Evolutionary conservation across 2,329 filamentous ascomycete genomes (phyloP), one percentile per base, ranked within the genome.

Genomic region (Diaporthe sp.): DNA sequence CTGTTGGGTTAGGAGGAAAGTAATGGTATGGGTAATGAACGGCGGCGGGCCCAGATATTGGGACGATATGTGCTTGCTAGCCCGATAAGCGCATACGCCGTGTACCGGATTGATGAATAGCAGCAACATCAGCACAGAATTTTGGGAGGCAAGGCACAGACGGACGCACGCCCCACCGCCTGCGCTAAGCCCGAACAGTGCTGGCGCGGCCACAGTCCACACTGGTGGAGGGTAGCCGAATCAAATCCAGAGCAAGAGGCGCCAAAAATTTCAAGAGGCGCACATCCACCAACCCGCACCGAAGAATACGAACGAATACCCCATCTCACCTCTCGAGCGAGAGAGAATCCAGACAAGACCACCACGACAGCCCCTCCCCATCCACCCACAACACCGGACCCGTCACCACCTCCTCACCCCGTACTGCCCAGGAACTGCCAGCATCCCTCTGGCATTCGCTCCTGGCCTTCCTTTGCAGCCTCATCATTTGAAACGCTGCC

Each of bases 221-320:
- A 42, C 9, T 70, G 47, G 34, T 70, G 49, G 65, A 55, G 65
- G 49, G 49, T 13, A 28, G 65, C 49, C 65, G 65, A 70, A 70
- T 70, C 65, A 70, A 53, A 51, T 51, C 47, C 47, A 70, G 65
- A 70, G 49, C 65, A 2, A 20, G 34, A 42, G 22, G 22, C 31
- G 65, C 65, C 65, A 70, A 70, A 70, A 70, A 70, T 70, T 70
- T 70, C 65, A 70, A 31, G 34, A 55, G 34, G 34, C 65, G 49
- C 65, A 70, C 65, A 68, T 68, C 31, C 13, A 53, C 47, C 47
- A 68, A 53, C 65, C 65, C 47, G 47, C 65, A 53, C 61, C 42
- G 61, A 68, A 70, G 65, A 68, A 68, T 68, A 68, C 65, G 65
- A 68, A 37, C 65, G 65, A 70, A 70, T 70, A 70, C 65, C 65